These are phyloP conservation scores for Cladobotryum protrusum DNA, from an alignment of 2,329 filamentous ascomycete genomes.

Conservation along the genomic window DNA sequence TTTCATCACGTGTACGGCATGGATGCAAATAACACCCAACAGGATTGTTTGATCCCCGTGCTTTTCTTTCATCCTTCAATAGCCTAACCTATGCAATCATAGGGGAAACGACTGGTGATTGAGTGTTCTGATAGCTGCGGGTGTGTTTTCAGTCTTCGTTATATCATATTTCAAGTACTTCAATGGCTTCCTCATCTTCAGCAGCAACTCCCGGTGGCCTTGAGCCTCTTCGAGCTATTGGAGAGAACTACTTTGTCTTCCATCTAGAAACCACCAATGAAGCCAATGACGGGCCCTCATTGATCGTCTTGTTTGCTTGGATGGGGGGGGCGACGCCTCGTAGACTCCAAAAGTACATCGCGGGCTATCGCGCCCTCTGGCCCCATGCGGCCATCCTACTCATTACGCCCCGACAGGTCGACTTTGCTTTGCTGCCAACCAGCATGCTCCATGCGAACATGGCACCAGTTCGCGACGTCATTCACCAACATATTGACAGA, in stretches of 20 bases:
- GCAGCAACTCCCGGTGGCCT: background rate
- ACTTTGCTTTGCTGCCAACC: background rate
- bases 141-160: too few species aligned
- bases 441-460: background rate
- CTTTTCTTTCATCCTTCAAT: too few species aligned
- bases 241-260: background rate
- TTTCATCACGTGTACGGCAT: too few species aligned
- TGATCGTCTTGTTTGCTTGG: constrained; percentile 3
- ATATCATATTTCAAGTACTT: too few species aligned
- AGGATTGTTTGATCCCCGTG: too few species aligned
- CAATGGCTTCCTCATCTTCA: background rate
- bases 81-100: too few species aligned
- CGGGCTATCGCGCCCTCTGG: constrained; percentile 1
- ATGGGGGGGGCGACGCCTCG: background rate
- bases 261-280: background rate
- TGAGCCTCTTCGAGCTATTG: background rate
- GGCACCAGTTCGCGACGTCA: background rate
- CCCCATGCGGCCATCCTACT: constrained; percentile 1
- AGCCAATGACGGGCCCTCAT: background rate
- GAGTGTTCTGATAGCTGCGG: too few species aligned
- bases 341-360: constrained; percentile 1
- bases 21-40: too few species aligned
- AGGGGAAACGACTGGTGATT: too few species aligned
- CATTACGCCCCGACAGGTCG: background rate
- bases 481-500: background rate